A percentile compares a stretch with the other conserved stretches of the same genome.
Evolutionary conservation across 73 alveolate genomes (phyloP).

Genomic region (Symbiodinium pilosum): DNA sequence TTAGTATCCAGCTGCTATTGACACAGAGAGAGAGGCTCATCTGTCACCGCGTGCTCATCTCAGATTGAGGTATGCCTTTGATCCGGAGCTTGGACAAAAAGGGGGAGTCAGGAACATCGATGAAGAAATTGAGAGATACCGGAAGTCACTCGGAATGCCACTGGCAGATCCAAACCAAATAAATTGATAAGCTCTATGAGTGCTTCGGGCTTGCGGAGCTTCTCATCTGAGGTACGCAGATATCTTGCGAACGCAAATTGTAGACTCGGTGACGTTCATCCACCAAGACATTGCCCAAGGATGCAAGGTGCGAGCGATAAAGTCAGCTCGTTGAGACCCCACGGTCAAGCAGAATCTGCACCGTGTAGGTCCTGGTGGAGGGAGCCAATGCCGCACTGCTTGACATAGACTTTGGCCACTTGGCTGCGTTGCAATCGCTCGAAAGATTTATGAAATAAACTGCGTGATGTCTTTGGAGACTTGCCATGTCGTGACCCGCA

Average conservation of each 20-base stretch:
- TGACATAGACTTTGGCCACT: constrained; percentile 98
- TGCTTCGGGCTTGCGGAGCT: neutral
- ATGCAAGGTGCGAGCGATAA: constrained; percentile 21
- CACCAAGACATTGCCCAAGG: constrained; percentile 54
- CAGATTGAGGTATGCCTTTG: constrained; percentile 32
- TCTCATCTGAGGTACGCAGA: constrained; percentile 24
- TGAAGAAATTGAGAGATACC: constrained; percentile 77
- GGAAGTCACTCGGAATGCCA: neutral
- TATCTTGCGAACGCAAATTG: constrained; percentile 64
- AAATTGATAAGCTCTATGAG: neutral
- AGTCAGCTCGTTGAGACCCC: neutral
- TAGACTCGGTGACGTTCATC: constrained; percentile 76
- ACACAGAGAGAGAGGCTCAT: neutral
- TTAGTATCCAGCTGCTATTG: neutral
- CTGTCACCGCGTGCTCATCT: neutral
- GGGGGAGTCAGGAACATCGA: constrained; percentile 65
- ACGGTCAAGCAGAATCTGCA: neutral
- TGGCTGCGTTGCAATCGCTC: neutral
- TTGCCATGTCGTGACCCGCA: neutral
- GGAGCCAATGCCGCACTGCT: constrained; percentile 99
- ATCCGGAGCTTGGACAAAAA: constrained; percentile 64
- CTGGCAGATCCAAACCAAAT: neutral
- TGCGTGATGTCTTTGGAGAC: neutral
- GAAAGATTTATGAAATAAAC: no score
- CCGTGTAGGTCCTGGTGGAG: constrained; percentile 46